Percentiles rank a stretch among this genome's conserved stretches.
These are phyloP conservation scores for Pterocarpus macrocarpus DNA, from an alignment of 306 rosid genomes.

Conservation along the genomic window DNA sequence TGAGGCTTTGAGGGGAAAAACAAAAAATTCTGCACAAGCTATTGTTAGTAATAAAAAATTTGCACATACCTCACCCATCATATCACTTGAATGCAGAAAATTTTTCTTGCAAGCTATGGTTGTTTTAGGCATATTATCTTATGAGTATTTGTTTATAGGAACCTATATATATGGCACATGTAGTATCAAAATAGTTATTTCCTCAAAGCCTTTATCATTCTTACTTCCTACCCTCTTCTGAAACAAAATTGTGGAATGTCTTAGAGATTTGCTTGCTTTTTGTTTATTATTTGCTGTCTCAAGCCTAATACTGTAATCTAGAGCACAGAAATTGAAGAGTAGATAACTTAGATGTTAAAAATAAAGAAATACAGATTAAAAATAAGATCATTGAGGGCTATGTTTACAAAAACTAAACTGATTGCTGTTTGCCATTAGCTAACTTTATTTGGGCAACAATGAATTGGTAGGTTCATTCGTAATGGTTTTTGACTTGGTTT, in stretches of 20 bases:
- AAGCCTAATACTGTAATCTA: slow-evolving; percentile 9
- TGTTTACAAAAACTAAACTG: neutral
- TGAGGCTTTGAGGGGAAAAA: no score
- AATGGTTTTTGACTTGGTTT: neutral
- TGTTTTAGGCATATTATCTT: no score
- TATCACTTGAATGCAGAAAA: no score
- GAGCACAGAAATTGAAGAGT: slow-evolving; percentile 2
- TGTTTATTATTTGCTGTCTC: neutral
- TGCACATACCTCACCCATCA: no score
- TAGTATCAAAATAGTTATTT: no score
- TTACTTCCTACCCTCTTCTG: neutral
- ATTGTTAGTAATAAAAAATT: no score
- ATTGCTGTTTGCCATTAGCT: neutral
- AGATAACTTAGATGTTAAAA: neutral
- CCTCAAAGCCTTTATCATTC: slow-evolving; percentile 33
- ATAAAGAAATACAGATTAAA: slow-evolving; percentile 14
- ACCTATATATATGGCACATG: no score
- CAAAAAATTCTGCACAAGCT: no score
- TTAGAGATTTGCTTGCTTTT: neutral
- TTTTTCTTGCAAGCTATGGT: no score
- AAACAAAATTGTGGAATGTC: slow-evolving; percentile 16
- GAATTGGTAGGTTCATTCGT: neutral
- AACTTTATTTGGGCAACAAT: neutral
- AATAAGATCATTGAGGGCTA: neutral
- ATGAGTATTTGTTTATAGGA: no score